Conservation (phyloP, 257 asterid genomes). For the Capsicum chinense region DNA sequence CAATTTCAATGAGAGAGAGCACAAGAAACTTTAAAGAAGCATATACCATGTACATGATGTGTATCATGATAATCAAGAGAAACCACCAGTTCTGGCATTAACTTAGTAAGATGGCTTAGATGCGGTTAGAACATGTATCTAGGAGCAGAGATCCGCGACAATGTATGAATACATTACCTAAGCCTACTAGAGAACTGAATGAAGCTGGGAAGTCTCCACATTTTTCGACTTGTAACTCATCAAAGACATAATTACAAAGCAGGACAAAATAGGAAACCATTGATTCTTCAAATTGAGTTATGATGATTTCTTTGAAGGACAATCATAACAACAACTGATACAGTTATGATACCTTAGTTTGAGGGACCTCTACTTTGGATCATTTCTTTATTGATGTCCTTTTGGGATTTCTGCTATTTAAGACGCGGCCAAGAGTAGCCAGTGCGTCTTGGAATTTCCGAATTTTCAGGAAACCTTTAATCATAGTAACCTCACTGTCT, state of each 20-base stretch:
- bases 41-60: background rate
- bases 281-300: background rate
- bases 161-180: slow-evolving; percentile 17
- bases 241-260: background rate
- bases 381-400: slow-evolving; percentile 42
- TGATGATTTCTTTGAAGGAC: background rate
- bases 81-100: background rate
- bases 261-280: background rate
- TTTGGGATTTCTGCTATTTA: slow-evolving; percentile 57
- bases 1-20: background rate
- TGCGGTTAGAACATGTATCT: background rate
- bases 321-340: slow-evolving; percentile 2
- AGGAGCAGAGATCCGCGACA: background rate
- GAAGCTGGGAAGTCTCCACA: slow-evolving; percentile 4
- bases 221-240: slow-evolving; percentile 9
- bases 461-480: slow-evolving; percentile 73
- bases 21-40: slow-evolving; percentile 16
- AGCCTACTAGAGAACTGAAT: slow-evolving; percentile 21
- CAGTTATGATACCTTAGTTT: slow-evolving; percentile 7
- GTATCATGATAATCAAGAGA: background rate
- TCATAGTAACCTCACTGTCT: slow-evolving; percentile 68
- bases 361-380: slow-evolving; percentile 18
- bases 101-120: background rate
- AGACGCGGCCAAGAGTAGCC: slow-evolving; percentile 60
- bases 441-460: slow-evolving; percentile 78